Conservation (phyloP, 805 yeast species). For the Tetrapisispora iriomotensis region DNA sequence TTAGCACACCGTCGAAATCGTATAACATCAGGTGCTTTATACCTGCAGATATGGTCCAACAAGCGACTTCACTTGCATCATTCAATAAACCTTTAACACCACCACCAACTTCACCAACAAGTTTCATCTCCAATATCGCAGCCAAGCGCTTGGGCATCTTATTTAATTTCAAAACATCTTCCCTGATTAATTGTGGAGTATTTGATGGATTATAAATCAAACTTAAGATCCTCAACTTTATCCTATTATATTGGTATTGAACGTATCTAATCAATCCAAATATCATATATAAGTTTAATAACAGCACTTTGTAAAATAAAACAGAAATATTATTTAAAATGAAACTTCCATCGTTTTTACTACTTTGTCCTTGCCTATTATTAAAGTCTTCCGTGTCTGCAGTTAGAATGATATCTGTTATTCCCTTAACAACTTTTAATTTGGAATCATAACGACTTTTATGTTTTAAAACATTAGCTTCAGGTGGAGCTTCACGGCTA, state of each 20-base stretch:
- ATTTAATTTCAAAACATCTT: conserved; percentile 60
- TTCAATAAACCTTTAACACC: conserved; percentile 75
- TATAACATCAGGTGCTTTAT: conserved; percentile 61
- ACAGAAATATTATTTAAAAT: conserved; percentile 9
- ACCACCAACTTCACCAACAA: conserved; percentile 79
- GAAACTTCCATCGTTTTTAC: not conserved
- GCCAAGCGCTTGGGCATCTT: conserved; percentile 76
- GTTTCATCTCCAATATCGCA: conserved; percentile 60
- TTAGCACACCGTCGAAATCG: conserved; percentile 67
- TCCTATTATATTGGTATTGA: conserved; percentile 42
- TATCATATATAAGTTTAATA: conserved; percentile 43
- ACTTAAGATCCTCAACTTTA: conserved; percentile 48
- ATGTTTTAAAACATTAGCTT: conserved; percentile 8
- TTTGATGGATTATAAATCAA: conserved; percentile 59
- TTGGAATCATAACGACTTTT: conserved; percentile 9
- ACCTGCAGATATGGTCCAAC: conserved; percentile 92
- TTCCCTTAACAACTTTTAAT: conserved; percentile 12
- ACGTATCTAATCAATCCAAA: conserved; percentile 47
- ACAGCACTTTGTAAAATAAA: conserved; percentile 36
- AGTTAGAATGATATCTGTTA: conserved; percentile 11
- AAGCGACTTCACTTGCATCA: conserved; percentile 64
- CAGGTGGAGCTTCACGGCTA: conserved; percentile 13
- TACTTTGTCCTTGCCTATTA: no score
- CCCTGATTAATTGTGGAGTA: conserved; percentile 78
- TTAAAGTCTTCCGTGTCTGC: conserved; percentile 5